A percentile compares a stretch with the other conserved stretches of the same genome.
Conservation (phyloP, 768 basidiomycete species). For the Serendipita sp. region DNA sequence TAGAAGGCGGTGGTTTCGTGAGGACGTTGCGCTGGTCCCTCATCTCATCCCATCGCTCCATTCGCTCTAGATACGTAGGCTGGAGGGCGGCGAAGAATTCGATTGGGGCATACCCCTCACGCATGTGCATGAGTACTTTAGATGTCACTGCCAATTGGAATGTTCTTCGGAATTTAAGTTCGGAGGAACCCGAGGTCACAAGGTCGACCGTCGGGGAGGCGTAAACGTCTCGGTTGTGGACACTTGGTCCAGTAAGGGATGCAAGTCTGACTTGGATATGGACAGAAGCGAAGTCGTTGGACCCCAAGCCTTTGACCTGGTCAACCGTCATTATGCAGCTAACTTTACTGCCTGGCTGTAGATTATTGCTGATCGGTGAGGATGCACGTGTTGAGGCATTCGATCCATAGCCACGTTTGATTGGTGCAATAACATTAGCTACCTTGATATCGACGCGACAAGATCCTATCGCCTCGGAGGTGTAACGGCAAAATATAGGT, state of each 20-base stretch:
- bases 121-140: conserved; percentile 56
- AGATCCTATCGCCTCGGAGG: conserved; percentile 87
- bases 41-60: conserved; percentile 90
- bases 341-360: conserved; percentile 66
- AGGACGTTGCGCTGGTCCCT: conserved; percentile 47
- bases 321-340: conserved; percentile 77
- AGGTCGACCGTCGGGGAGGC: conserved; percentile 61
- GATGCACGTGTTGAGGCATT: conserved; percentile 52
- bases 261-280: conserved; percentile 83
- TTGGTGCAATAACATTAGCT: conserved; percentile 46
- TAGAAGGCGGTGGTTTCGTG: conserved; percentile 2
- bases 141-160: conserved; percentile 64
- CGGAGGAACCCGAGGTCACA: conserved; percentile 50
- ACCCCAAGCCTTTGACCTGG: conserved; percentile 71
- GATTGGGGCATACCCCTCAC: conserved; percentile 64
- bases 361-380: conserved; percentile 50
- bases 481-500: conserved; percentile 88
- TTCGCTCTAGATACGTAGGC: conserved; percentile 68
- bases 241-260: conserved; percentile 59
- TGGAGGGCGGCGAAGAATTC: conserved; percentile 79
- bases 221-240: conserved; percentile 66
- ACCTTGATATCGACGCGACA: conserved; percentile 78
- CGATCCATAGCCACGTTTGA: conserved; percentile 45
- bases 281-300: conserved; percentile 72
- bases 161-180: conserved; percentile 67